phyloP scores from a whole-genome alignment of 768 basidiomycete genomes.

The Termitomyces sp. region DNA sequence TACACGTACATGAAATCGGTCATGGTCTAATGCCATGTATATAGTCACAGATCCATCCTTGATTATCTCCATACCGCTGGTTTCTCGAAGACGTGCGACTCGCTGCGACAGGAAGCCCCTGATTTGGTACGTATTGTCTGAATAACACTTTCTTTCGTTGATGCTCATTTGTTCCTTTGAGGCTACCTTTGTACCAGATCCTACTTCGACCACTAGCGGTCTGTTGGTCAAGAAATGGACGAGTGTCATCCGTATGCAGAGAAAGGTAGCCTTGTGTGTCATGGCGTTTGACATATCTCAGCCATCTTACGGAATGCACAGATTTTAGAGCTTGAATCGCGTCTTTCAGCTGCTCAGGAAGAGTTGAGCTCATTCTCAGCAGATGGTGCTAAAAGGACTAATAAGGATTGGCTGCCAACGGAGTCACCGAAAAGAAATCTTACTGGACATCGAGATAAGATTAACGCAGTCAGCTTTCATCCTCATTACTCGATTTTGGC shows the following conservation, averaged over 20 bases:
- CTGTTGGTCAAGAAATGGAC: slow-evolving; percentile 84
- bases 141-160: background rate
- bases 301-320: slow-evolving; percentile 14
- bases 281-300: background rate
- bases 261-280: slow-evolving; percentile 46
- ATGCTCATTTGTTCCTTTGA: slow-evolving; percentile 4
- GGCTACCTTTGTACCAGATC: slow-evolving; percentile 24
- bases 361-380: slow-evolving; percentile 5
- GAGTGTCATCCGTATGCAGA: slow-evolving; percentile 74
- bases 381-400: slow-evolving; percentile 5
- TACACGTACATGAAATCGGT: background rate
- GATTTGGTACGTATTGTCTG: slow-evolving; percentile 9
- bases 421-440: slow-evolving; percentile 40
- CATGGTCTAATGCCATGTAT: background rate
- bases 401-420: slow-evolving; percentile 48
- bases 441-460: slow-evolving; percentile 48
- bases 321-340: slow-evolving; percentile 60
- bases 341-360: slow-evolving; percentile 43
- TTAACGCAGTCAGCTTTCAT: slow-evolving; percentile 63
- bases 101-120: slow-evolving; percentile 23
- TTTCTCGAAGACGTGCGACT: slow-evolving; percentile 25
- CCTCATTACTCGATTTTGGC: slow-evolving; percentile 64
- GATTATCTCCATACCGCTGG: slow-evolving; percentile 27
- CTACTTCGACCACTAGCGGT: slow-evolving; percentile 28
- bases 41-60: slow-evolving; percentile 30